Conservation (phyloP, 139 green algal species). For the Tetradesmus obliquus region DNA sequence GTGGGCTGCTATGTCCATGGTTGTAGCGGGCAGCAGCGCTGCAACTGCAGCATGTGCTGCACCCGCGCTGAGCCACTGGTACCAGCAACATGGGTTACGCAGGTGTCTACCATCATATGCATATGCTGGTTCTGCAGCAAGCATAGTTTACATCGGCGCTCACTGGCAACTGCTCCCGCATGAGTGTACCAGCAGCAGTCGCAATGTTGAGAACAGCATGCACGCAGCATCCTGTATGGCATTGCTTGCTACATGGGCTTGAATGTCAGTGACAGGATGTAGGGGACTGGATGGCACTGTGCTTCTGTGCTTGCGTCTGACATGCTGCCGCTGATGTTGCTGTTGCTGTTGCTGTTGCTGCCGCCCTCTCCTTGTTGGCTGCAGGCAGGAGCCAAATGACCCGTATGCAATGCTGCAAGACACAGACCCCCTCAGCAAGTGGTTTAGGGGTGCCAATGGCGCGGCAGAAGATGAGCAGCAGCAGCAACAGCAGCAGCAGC, state of each 20-base stretch:
- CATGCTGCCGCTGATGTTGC: neutral
- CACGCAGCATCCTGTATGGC: neutral
- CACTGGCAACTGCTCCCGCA: too few relatives aligned
- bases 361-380: neutral
- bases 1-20: too few relatives aligned
- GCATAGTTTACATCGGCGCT: neutral
- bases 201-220: neutral
- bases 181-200: too few relatives aligned
- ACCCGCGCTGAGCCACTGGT: neutral
- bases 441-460: neutral
- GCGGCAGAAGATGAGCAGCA: neutral
- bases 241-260: too few relatives aligned
- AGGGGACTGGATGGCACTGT: too few relatives aligned
- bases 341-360: neutral
- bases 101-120: too few relatives aligned
- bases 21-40: neutral
- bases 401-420: conserved; percentile 12
- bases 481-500: neutral
- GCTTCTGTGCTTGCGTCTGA: too few relatives aligned
- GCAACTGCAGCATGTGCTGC: neutral
- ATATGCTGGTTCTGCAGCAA: neutral
- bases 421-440: neutral
- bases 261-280: too few relatives aligned
- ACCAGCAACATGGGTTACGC: too few relatives aligned
- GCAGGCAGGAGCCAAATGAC: conserved; percentile 28